Evolutionary conservation across 2,329 filamentous ascomycete genomes (phyloP), one percentile per base, ranked within the genome.

Genomic region (Fusarium chaquense): DNA sequence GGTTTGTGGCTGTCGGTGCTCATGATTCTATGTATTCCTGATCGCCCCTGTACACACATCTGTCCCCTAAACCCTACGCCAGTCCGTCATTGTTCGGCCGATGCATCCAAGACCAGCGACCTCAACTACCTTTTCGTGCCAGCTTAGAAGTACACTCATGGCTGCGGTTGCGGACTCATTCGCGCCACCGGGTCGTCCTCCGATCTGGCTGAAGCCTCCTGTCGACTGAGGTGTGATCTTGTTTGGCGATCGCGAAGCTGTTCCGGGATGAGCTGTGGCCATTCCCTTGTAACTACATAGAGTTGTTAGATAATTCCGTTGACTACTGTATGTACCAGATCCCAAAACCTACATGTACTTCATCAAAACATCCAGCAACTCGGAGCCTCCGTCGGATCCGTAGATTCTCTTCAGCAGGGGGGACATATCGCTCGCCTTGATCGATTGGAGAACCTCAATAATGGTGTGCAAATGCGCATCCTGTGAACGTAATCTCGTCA

Each of bases 111-210:
- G 85, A 26, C 96, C 96, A 38, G 94, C 93, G 76, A 98, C 90
- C 76, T 99, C 96, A 6, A 98, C 93, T 67, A 98, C 88, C 87
- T 98, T 99, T 85, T 99, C 96, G 79, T 99, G 96, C 96, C 96
- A 99, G 82, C 94, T 98, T 72, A 99, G 84, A 78, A 99, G 81
- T 53, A 99, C 96, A 78, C 96, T 98, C 96, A 98, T 98, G 56
- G 91, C 92, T 60, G 94, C 91, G 36, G 93, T 92, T 67, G 93
- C 90, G 47, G 93, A 91, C 77, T 91, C 89, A 77, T 84, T 87
- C 38, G 83, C 78, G 11, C 83, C 84, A 9, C 83, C 84, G 10
- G 87, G 85, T 56, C 89, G 81, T 15, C 80, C 80, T 20, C 83
- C 84, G 43, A 95, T 87, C 81, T 98, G 95, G 76, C 92, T 94